Evolutionary conservation across 108 stramenopile genomes (phyloP), one percentile per base, ranked within the genome.

Genomic region (Cyclotella cryptica): DNA sequence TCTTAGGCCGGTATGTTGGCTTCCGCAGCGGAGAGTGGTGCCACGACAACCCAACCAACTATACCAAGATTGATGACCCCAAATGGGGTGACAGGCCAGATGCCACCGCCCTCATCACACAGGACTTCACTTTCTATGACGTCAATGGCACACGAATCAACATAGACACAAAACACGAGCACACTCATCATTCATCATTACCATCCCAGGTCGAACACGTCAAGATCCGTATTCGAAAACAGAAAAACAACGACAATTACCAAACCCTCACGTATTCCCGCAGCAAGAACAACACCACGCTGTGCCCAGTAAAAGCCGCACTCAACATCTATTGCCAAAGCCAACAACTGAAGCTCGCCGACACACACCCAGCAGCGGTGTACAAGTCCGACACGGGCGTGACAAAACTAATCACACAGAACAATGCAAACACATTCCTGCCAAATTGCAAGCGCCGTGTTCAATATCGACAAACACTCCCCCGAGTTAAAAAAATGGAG

Each of bases 271-370:
- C 40, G 7, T 44, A 39, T 24, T 5, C n/a, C 5, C 14, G 65
- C 8, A 9, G 44, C 44, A 9, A n/a, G 9, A 22, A 14, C 12
- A 14, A 66, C 21, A 27, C 65, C 10, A 22, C 17, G 42, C 18
- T 66, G 15, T 69, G 67, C n/a, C 49, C 67, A 15, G 67, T 69
- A 6, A 6, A 4, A 12, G 67, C 67, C 10, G 67, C 67, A 69
- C 22, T 22, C 21, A 27, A 35, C 15, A 66, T 66, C 17, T 66
- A 45, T 21, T 15, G 13, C 42, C 10, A 42, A n/a, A 42, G 21
- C 8, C 9, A 14, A 10, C 60, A 28, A 11, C 60, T 61, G 17
- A 10, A 19, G 12, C 21, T n/a, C 42, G n/a, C 13, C 14, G 21
- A 10, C 4, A 18, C n/a, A n/a, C n/a, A n/a, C n/a, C n/a, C n/a